These are phyloP conservation scores for Moricandia moricandioides DNA, from an alignment of 345 rosid genomes.

Conservation along the genomic window DNA sequence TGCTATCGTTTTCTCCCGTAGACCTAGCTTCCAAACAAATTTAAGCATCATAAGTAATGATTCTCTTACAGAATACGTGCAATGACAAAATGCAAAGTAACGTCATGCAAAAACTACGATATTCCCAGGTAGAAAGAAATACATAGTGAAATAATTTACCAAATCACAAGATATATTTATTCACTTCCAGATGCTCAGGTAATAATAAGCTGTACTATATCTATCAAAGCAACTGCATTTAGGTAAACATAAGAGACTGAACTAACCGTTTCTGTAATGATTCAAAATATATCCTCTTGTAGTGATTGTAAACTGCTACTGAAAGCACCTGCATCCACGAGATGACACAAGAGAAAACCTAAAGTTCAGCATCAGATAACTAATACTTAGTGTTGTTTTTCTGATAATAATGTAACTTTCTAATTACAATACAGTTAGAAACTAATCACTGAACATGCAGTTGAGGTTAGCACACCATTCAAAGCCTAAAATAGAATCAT, in stretches of 20 bases:
- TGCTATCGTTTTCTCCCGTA: conserved; percentile 47
- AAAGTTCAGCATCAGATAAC: not conserved
- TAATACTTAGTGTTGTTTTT: not conserved
- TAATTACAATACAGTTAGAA: not conserved
- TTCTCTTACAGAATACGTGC: not conserved
- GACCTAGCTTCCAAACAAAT: conserved; percentile 63
- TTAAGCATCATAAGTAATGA: conserved; percentile 35
- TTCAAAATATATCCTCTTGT: conserved; percentile 77
- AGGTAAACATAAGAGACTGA: conserved; percentile 12
- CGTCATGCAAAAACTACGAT: not conserved
- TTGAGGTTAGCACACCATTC: not conserved
- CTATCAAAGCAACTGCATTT: not conserved
- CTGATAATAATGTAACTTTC: not conserved
- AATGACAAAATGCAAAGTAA: conserved; percentile 7
- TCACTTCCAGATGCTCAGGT: not conserved
- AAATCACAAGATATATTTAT: conserved; percentile 10
- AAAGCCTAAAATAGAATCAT: not conserved
- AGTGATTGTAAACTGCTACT: conserved; percentile 98
- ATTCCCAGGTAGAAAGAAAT: not conserved
- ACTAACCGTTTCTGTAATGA: conserved; percentile 68
- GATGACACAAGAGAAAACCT: not conserved
- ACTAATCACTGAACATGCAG: not conserved
- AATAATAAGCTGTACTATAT: not conserved
- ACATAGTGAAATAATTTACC: not conserved
- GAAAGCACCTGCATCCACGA: conserved; percentile 73